Conservation (phyloP, 495 filamentous ascomycete species). For the Lophium mytilinum region DNA sequence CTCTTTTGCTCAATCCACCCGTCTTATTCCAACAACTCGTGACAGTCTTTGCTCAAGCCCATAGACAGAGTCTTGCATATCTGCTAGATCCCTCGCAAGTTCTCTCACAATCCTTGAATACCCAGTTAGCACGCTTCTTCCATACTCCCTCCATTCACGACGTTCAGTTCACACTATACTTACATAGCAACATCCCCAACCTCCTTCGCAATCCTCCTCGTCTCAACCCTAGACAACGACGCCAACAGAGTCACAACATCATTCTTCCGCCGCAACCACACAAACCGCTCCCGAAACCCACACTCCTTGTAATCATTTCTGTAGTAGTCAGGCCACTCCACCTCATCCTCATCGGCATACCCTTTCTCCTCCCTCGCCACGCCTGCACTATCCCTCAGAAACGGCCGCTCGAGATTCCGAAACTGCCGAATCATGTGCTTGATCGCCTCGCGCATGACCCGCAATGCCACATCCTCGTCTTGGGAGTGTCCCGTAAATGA, state of each 20-base stretch:
- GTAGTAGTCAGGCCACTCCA: slow-evolving; percentile 4
- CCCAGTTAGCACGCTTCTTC: background rate
- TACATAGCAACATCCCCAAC: slow-evolving; percentile 12
- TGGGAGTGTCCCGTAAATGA: background rate
- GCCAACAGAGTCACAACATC: slow-evolving; percentile 20
- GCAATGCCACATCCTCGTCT: slow-evolving; percentile 9
- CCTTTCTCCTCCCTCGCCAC: background rate
- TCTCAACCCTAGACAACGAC: slow-evolving; percentile 21
- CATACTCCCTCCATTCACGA: background rate
- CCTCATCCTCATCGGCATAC: slow-evolving; percentile 10
- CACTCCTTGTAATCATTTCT: slow-evolving; percentile 14
- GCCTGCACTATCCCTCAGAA: slow-evolving; percentile 5
- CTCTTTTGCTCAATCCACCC: slow-evolving; percentile 3
- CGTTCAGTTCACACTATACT: background rate
- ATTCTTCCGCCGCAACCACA: slow-evolving; percentile 22
- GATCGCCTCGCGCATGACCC: slow-evolving; percentile 17
- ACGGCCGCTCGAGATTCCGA: slow-evolving; percentile 23
- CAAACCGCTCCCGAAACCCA: slow-evolving; percentile 11
- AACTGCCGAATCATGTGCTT: slow-evolving; percentile 22
- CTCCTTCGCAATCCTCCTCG: slow-evolving; percentile 25
- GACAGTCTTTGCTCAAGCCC: slow-evolving; percentile 1
- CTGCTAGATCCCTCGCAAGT: slow-evolving; percentile 2
- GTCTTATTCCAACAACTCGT: slow-evolving; percentile 3
- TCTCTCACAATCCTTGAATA: background rate
- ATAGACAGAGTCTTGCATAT: background rate